Percentiles rank a stretch among this genome's conserved stretches.
phyloP scores from a whole-genome alignment of 352 stramenopile species.

The Globisporangium heterothallicum region DNA sequence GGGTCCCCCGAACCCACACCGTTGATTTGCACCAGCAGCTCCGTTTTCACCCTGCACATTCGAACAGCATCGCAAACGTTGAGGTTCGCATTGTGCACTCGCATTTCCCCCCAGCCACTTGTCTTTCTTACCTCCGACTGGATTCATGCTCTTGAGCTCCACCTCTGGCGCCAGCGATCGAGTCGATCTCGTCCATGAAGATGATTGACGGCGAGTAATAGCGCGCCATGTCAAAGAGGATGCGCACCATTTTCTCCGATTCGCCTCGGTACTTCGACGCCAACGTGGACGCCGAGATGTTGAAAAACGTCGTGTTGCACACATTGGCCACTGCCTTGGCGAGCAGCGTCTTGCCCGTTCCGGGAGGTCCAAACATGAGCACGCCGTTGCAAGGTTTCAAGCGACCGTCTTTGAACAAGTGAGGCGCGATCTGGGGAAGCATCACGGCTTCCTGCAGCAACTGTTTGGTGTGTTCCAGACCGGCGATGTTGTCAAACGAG shows the following conservation, averaged over 20 bases:
- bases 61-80: not conserved
- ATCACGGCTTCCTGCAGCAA: conserved; percentile 81
- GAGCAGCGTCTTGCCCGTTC: conserved; percentile 88
- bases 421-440: conserved; percentile 76
- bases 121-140: conserved; percentile 51
- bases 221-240: conserved; percentile 98
- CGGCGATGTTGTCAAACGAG: conserved; percentile 74
- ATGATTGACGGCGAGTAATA: conserved; percentile 97
- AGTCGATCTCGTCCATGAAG: conserved; percentile 99
- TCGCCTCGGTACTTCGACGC: conserved; percentile 94
- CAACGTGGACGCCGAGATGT: conserved; percentile 90
- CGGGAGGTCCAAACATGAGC: conserved; percentile 83
- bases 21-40: conserved; percentile 98
- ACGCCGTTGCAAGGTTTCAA: conserved; percentile 80
- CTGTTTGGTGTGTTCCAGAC: conserved; percentile 77
- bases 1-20: conserved; percentile 52
- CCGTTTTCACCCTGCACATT: conserved; percentile 91
- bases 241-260: conserved; percentile 94
- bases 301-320: conserved; percentile 98
- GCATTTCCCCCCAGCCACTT: no score
- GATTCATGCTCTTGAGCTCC: conserved; percentile 81
- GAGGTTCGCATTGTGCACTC: not conserved
- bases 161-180: conserved; percentile 76
- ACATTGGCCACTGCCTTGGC: conserved; percentile 91
- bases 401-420: conserved; percentile 80